Conservation (phyloP, 257 asterid genomes). For the Solanum tacnaense region DNA sequence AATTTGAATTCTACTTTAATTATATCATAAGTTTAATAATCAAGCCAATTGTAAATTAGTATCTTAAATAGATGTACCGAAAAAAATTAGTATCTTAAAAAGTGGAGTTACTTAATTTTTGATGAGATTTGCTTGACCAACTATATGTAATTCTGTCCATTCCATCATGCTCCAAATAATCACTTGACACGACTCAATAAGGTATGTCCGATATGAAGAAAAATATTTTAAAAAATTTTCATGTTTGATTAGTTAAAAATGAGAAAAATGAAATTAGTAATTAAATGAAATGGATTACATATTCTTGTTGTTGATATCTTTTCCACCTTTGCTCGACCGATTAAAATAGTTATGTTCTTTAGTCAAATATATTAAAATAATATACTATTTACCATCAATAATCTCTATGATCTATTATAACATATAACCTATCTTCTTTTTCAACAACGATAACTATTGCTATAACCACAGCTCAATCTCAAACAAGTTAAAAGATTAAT, state of each 20-base stretch:
- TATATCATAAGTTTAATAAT: not conserved
- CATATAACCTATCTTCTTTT: not conserved
- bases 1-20: not conserved
- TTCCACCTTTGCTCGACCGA: rapidly evolving
- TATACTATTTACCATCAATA: not conserved
- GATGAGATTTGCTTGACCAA: not conserved
- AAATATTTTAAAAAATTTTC: too few relatives aligned
- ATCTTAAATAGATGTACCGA: not conserved
- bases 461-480: not conserved
- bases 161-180: not conserved
- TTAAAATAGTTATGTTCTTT: too few relatives aligned
- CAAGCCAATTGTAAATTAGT: not conserved
- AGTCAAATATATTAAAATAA: too few relatives aligned
- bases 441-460: not conserved
- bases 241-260: too few relatives aligned
- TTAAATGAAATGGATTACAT: not conserved
- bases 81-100: not conserved
- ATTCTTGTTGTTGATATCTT: not conserved
- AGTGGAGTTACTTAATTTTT: not conserved
- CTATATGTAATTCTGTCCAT: not conserved
- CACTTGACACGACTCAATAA: not conserved
- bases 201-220: too few relatives aligned
- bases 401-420: not conserved
- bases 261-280: too few relatives aligned
- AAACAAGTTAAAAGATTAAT: not conserved